A percentile compares a stretch with the other conserved stretches of the same genome.
phyloP scores from a whole-genome alignment of 768 basidiomycete genomes.

The Suillus placidus region DNA sequence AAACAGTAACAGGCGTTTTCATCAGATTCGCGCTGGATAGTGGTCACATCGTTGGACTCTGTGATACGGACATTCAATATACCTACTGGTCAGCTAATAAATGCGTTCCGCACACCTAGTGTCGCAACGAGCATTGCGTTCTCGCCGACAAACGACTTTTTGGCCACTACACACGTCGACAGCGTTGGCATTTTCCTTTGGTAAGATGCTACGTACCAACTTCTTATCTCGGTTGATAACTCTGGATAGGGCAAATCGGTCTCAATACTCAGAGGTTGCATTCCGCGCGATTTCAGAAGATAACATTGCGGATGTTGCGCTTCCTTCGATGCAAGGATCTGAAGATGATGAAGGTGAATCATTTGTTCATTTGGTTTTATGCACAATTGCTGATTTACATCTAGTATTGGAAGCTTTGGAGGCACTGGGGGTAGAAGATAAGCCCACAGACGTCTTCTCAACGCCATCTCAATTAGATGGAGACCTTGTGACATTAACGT shows the following conservation, averaged over 20 bases:
- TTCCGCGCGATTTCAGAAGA: conserved; percentile 80
- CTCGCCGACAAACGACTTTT: conserved; percentile 93
- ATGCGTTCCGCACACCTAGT: conserved; percentile 86
- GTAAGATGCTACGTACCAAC: conserved; percentile 41
- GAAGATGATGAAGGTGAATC: conserved; percentile 77
- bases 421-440: conserved; percentile 61
- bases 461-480: conserved; percentile 89
- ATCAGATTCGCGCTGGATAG: conserved; percentile 92
- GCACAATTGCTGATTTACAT: conserved; percentile 14
- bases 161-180: conserved; percentile 94
- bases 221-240: conserved; percentile 8
- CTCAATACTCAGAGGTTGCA: conserved; percentile 87
- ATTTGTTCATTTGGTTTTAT: neutral
- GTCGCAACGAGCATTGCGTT: conserved; percentile 90
- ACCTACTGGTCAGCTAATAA: conserved; percentile 89
- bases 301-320: conserved; percentile 63
- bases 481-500: conserved; percentile 90
- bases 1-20: conserved; percentile 75
- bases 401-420: conserved; percentile 74
- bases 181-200: conserved; percentile 96
- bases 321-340: conserved; percentile 85
- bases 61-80: conserved; percentile 94
- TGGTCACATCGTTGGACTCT: conserved; percentile 86
- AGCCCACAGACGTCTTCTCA: conserved; percentile 69
- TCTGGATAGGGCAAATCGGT: conserved; percentile 82